These are phyloP conservation scores for Leptographium procerum DNA, from an alignment of 2,329 filamentous ascomycete genomes.

Conservation along the genomic window DNA sequence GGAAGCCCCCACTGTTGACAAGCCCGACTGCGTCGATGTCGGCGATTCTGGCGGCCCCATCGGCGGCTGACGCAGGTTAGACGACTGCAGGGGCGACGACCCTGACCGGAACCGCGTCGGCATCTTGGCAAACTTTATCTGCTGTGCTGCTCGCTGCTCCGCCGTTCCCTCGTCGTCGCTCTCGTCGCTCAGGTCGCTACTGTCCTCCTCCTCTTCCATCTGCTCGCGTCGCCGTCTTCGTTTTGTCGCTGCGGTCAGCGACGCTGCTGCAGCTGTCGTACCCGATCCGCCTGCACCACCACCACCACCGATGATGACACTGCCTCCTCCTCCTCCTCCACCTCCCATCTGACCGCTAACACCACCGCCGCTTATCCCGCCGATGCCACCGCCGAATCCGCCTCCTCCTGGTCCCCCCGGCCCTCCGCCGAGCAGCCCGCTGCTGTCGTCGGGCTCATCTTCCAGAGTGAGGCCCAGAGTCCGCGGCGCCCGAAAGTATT, in stretches of 20 bases:
- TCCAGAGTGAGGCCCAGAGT: conserved; percentile 53
- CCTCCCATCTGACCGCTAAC: not conserved
- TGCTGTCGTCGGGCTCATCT: conserved; percentile 61
- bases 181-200: conserved; percentile 74
- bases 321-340: not conserved
- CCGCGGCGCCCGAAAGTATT: conserved; percentile 69
- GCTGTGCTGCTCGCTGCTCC: conserved; percentile 64
- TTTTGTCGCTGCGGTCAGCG: conserved; percentile 27
- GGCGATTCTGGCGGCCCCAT: conserved; percentile 25
- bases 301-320: not conserved
- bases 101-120: conserved; percentile 75
- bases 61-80: conserved; percentile 45
- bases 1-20: too few relatives aligned
- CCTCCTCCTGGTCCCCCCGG: not conserved
- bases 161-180: conserved; percentile 58
- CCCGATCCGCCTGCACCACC: not conserved
- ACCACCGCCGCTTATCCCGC: not conserved
- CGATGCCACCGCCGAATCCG: not conserved
- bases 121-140: conserved; percentile 96
- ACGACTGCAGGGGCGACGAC: conserved; percentile 71
- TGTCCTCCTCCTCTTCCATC: conserved; percentile 76
- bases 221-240: conserved; percentile 58
- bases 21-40: conserved; percentile 10
- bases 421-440: conserved; percentile 49
- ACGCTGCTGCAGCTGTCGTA: not conserved